phyloP scores from a whole-genome alignment of 208 protist species.

The Wallacemonas collosoma region DNA sequence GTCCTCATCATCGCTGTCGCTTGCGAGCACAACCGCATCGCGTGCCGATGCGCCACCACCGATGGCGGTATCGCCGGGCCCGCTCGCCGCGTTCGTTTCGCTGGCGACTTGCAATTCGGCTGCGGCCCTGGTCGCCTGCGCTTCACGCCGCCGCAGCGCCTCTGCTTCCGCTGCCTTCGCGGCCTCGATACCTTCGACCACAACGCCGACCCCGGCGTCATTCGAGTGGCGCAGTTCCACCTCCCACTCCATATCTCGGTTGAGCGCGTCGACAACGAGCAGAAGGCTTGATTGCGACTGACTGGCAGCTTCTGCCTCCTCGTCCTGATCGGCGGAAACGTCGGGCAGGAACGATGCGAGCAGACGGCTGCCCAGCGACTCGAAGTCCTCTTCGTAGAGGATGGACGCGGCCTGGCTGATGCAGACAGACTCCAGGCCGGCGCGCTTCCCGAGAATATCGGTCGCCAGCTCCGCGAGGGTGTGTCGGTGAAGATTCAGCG shows the following conservation, averaged over 20 bases:
- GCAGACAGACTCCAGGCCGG: conserved; percentile 46
- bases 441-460: conserved; percentile 29
- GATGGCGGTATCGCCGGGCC: too few relatives aligned
- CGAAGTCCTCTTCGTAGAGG: conserved; percentile 84
- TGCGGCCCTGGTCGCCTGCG: neutral
- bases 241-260: conserved; percentile 68
- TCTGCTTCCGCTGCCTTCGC: conserved; percentile 21
- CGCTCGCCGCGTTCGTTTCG: neutral
- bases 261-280: conserved; percentile 59
- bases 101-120: conserved; percentile 1
- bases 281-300: conserved; percentile 20
- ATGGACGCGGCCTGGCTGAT: conserved; percentile 45
- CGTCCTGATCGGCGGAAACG: neutral
- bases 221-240: conserved; percentile 42
- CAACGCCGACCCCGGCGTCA: conserved; percentile 2
- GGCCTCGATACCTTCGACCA: conserved; percentile 31
- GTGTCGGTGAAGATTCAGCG: conserved; percentile 25
- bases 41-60: conserved; percentile 13
- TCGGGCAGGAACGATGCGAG: conserved; percentile 26
- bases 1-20: conserved; percentile 19
- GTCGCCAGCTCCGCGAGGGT: conserved; percentile 57
- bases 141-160: neutral
- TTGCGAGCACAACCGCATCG: neutral
- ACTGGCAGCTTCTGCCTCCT: neutral
- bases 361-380: conserved; percentile 35